Evolutionary conservation across 768 basidiomycete species (phyloP).

Genomic region (Leccinum pellstonianum): DNA sequence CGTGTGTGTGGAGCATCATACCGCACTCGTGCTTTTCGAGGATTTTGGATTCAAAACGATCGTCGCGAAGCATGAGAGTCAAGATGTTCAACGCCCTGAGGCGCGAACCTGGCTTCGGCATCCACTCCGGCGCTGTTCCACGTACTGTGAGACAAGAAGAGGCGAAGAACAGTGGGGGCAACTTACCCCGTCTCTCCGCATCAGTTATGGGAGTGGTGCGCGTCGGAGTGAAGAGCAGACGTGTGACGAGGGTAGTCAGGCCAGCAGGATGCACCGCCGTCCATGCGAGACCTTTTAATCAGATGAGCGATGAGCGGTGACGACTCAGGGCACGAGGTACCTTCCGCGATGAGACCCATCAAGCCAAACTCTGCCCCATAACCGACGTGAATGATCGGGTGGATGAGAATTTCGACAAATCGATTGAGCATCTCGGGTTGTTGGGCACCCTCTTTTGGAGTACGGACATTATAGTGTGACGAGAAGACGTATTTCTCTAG

Average conservation of each 20-base stretch:
- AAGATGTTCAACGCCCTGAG: slow-evolving; percentile 49
- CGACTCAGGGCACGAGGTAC: not conserved
- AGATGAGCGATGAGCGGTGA: not conserved
- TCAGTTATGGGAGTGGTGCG: slow-evolving; percentile 23
- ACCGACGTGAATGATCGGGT: slow-evolving; percentile 64
- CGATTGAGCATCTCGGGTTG: slow-evolving; percentile 61
- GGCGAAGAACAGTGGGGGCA: not conserved
- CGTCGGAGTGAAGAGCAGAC: slow-evolving; percentile 27
- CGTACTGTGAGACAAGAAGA: slow-evolving; percentile 1
- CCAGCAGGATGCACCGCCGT: slow-evolving; percentile 47
- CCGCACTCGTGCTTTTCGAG: slow-evolving; percentile 37
- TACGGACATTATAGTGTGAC: slow-evolving; percentile 44
- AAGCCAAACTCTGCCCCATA: slow-evolving; percentile 65
- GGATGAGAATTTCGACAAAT: slow-evolving; percentile 57
- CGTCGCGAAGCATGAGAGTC: slow-evolving; percentile 53
- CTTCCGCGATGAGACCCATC: slow-evolving; percentile 58
- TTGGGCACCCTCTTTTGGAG: slow-evolving; percentile 26
- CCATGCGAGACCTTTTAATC: slow-evolving; percentile 52
- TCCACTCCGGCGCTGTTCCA: slow-evolving; percentile 22
- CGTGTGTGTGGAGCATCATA: slow-evolving; percentile 37
- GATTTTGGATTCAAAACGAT: slow-evolving; percentile 30
- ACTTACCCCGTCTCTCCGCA: slow-evolving; percentile 21
- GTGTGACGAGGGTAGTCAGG: slow-evolving; percentile 37
- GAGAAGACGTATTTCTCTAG: slow-evolving; percentile 69
- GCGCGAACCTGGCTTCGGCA: slow-evolving; percentile 34